Conservation (phyloP, 2,329 filamentous ascomycete genomes). For the Cadophora luteo-olivacea region DNA sequence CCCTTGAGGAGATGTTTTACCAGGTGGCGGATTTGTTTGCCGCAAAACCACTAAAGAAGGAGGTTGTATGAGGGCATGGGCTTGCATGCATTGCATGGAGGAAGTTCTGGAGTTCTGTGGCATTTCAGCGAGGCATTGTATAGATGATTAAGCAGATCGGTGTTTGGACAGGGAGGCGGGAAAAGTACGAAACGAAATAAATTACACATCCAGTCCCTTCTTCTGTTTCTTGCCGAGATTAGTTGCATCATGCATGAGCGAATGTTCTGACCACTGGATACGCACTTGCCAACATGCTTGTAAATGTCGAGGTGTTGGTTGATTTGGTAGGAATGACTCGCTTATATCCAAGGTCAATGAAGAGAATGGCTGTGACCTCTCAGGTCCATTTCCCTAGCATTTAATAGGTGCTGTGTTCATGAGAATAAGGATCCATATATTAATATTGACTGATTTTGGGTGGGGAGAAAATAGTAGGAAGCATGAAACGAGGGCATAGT, state of each 20-base stretch:
- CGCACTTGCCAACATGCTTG: no score
- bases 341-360: no score
- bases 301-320: no score
- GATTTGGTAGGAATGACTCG: neutral
- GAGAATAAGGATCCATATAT: no score
- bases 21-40: slow-evolving; percentile 71
- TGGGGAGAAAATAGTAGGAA: no score
- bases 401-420: neutral
- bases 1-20: slow-evolving; percentile 78
- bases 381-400: neutral
- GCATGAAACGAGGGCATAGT: no score
- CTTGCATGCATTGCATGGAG: slow-evolving; percentile 1
- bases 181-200: neutral
- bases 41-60: slow-evolving; percentile 54
- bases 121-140: slow-evolving; percentile 20
- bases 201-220: neutral
- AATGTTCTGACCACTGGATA: no score
- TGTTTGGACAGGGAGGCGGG: neutral
- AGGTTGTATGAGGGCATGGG: neutral
- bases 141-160: neutral
- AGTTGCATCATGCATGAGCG: neutral
- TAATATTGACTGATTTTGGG: no score
- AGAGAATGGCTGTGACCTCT: neutral
- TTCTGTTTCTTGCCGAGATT: neutral
- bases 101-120: slow-evolving; percentile 13